Evolutionary conservation across 495 filamentous ascomycete species (phyloP).

Genomic region (Cetradonia linearis): DNA sequence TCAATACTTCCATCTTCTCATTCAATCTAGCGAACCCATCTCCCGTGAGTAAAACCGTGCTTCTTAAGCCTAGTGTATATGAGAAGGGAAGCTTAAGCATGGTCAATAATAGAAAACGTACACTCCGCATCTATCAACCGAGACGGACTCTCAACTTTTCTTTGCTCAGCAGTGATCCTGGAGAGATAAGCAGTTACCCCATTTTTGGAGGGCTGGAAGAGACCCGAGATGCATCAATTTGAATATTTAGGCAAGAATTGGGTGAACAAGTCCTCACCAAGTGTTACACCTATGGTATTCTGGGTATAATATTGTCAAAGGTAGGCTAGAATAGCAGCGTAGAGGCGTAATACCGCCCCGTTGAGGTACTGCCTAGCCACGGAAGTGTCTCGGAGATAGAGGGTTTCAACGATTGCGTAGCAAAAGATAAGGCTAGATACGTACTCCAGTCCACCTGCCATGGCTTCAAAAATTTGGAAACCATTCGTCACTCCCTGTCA

Average conservation of each 20-base stretch:
- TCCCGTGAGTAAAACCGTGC: background rate
- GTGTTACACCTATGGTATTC: background rate
- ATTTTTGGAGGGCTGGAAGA: background rate
- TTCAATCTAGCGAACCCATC: background rate
- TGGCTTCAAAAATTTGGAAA: constrained; percentile 6
- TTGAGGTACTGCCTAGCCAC: constrained; percentile 9
- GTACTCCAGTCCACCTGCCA: constrained; percentile 16
- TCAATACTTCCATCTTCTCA: background rate
- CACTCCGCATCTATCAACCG: background rate
- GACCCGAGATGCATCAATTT: background rate
- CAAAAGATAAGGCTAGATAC: constrained; percentile 22
- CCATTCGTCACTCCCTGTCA: background rate
- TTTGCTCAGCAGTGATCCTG: background rate
- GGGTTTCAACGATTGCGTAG: constrained; percentile 19
- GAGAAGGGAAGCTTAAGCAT: background rate
- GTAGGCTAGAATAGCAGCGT: constrained; percentile 18
- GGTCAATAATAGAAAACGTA: background rate
- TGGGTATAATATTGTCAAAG: constrained; percentile 13
- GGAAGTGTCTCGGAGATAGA: constrained; percentile 9
- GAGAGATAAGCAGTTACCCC: background rate
- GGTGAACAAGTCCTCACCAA: background rate
- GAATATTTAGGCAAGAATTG: background rate
- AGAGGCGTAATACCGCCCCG: constrained; percentile 13
- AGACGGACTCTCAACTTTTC: background rate
- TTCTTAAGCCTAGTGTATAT: background rate